These are phyloP conservation scores for Melaleuca alternifolia DNA, from an alignment of 345 rosid species.

Conservation along the genomic window DNA sequence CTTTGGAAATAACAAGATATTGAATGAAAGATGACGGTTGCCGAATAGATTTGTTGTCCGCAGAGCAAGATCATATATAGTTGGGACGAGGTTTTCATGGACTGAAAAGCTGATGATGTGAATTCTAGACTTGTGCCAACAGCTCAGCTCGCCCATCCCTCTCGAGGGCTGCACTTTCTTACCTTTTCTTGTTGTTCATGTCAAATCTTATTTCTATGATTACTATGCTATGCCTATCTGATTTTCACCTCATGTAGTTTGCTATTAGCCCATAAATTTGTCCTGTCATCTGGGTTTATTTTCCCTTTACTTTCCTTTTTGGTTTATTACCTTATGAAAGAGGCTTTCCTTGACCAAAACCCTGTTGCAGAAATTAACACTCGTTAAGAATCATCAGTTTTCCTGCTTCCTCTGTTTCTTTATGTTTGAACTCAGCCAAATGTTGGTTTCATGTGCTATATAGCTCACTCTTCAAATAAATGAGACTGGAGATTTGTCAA, in stretches of 20 bases:
- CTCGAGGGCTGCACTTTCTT: neutral
- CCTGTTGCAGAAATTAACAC: neutral
- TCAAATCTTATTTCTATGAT: neutral
- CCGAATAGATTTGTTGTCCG: constrained; percentile 1
- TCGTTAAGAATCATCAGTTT: neutral
- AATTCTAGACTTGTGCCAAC: neutral
- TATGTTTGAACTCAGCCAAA: neutral
- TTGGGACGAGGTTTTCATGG: constrained; percentile 34
- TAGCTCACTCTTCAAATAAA: neutral
- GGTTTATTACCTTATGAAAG: neutral
- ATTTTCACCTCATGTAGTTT: neutral
- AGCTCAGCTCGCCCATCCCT: neutral
- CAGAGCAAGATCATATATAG: constrained; percentile 6
- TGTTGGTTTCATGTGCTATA: neutral
- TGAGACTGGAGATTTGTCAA: neutral
- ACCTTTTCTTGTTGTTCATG: neutral
- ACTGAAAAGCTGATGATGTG: neutral
- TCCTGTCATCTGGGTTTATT: neutral
- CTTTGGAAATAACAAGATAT: neutral
- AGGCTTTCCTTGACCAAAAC: neutral
- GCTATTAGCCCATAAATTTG: neutral
- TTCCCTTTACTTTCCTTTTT: neutral
- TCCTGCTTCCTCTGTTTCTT: neutral
- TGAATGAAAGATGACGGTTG: neutral
- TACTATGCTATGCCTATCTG: neutral